Evolutionary conservation across 768 basidiomycete species (phyloP).

Genomic region (Trametes sanguinea): DNA sequence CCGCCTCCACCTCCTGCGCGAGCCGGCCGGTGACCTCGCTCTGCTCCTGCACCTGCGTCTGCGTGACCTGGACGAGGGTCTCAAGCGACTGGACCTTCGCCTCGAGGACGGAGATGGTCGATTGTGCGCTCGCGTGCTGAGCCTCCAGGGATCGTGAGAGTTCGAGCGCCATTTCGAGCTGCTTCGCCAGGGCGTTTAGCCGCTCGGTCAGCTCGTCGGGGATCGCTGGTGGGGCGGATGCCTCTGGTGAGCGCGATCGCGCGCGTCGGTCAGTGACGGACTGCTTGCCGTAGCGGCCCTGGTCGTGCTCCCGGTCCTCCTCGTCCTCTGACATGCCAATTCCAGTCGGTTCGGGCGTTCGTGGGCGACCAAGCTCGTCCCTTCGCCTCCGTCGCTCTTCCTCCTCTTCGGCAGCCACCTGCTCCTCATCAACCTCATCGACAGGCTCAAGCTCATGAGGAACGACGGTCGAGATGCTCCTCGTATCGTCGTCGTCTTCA

Average conservation of each 20-base stretch:
- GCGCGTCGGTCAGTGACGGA: slow-evolving; percentile 9
- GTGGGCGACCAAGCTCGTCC: slow-evolving; percentile 67
- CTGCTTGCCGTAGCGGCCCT: slow-evolving; percentile 12
- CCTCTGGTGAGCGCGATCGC: slow-evolving; percentile 29
- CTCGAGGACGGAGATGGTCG: slow-evolving; percentile 69
- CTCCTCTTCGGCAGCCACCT: slow-evolving; percentile 43
- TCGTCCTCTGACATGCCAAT: slow-evolving; percentile 52
- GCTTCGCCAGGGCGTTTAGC: slow-evolving; percentile 61
- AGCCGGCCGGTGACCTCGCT: slow-evolving; percentile 35
- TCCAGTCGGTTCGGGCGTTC: slow-evolving; percentile 78
- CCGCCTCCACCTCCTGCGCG: slow-evolving; percentile 32
- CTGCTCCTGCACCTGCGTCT: slow-evolving; percentile 43
- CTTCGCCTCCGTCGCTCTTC: slow-evolving; percentile 49
- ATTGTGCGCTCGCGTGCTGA: slow-evolving; percentile 77
- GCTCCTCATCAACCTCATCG: slow-evolving; percentile 74
- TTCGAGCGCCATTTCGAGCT: slow-evolving; percentile 75
- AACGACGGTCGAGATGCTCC: slow-evolving; percentile 72
- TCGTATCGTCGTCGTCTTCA: slow-evolving; percentile 53
- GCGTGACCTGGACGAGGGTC: slow-evolving; percentile 55
- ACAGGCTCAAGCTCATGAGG: slow-evolving; percentile 71
- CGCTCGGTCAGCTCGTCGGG: slow-evolving; percentile 63
- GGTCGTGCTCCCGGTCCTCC: slow-evolving; percentile 40
- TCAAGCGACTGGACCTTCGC: slow-evolving; percentile 71
- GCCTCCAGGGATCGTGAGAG: slow-evolving; percentile 72
- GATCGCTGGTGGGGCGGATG: slow-evolving; percentile 30